A percentile compares a stretch with the other conserved stretches of the same genome.
These are phyloP conservation scores for Grosmannia penicillata DNA, from an alignment of 2,329 filamentous ascomycete species.

Conservation along the genomic window DNA sequence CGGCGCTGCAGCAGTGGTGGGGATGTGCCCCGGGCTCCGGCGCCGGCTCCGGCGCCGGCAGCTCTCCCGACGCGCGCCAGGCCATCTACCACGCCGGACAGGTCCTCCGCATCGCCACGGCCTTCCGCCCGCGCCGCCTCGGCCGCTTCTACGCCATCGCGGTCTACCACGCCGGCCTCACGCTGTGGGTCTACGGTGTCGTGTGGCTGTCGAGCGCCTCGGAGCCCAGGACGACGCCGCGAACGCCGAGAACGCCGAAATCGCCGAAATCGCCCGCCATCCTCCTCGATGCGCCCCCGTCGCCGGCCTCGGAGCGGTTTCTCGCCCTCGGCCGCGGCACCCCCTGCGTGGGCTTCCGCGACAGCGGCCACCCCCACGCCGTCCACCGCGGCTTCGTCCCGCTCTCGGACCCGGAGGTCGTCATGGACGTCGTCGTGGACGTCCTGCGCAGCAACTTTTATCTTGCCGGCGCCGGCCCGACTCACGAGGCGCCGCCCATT, in stretches of 20 bases:
- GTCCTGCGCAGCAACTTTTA: conserved; percentile 41
- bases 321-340: conserved; percentile 36
- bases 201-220: conserved; percentile 18
- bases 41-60: too few relatives aligned
- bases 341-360: conserved; percentile 20
- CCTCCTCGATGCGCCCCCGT: conserved; percentile 38
- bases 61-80: conserved; percentile 3
- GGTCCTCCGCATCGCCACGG: conserved; percentile 6
- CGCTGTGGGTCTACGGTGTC: conserved; percentile 56
- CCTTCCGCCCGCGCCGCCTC: conserved; percentile 30
- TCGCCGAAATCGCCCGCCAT: too few relatives aligned
- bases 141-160: conserved; percentile 54
- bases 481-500: conserved; percentile 37
- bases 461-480: conserved; percentile 11
- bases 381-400: conserved; percentile 17
- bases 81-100: conserved; percentile 12
- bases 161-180: conserved; percentile 52
- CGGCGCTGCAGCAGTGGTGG: conserved; percentile 9
- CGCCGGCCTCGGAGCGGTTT: conserved; percentile 38
- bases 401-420: conserved; percentile 39
- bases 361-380: conserved; percentile 3
- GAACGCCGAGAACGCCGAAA: too few relatives aligned
- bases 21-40: too few relatives aligned
- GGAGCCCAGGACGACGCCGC: too few relatives aligned
- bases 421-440: conserved; percentile 43